Evolutionary conservation across 2,329 filamentous ascomycete species (phyloP).

Genomic region (Cladophialophora yegresii): DNA sequence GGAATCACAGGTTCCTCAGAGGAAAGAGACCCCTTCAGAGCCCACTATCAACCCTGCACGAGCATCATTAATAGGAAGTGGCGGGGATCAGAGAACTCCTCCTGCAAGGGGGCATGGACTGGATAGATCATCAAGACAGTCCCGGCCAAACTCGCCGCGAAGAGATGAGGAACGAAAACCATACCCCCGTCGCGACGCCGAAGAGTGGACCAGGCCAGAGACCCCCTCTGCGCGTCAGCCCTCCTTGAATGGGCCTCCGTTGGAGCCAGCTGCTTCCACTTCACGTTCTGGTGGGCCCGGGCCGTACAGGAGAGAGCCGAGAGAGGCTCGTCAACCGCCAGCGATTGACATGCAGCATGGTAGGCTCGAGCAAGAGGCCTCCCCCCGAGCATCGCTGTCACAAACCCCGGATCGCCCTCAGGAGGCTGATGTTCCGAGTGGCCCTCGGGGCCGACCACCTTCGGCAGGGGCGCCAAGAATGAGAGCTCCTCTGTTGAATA

Average conservation of each 20-base stretch:
- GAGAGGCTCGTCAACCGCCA: constrained; percentile 26
- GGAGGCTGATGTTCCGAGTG: constrained; percentile 54
- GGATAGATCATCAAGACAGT: constrained; percentile 28
- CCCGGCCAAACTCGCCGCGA: constrained; percentile 35
- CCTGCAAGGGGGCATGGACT: constrained; percentile 23
- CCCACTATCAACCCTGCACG: constrained; percentile 38
- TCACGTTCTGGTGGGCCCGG: constrained; percentile 16
- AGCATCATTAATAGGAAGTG: constrained; percentile 39
- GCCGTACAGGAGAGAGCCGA: constrained; percentile 23
- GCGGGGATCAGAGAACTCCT: constrained; percentile 26
- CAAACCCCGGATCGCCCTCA: constrained; percentile 50
- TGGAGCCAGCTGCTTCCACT: constrained; percentile 11
- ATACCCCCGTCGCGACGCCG: constrained; percentile 28
- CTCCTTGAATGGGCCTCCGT: constrained; percentile 4
- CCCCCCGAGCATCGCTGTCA: constrained; percentile 36
- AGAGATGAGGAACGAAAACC: constrained; percentile 34
- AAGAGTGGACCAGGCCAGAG: constrained; percentile 30
- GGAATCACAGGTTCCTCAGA: constrained; percentile 25
- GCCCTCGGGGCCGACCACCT: constrained; percentile 49
- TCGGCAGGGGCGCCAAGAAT: constrained; percentile 33
- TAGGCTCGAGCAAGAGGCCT: constrained; percentile 47
- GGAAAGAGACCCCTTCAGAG: constrained; percentile 35
- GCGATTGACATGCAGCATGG: constrained; percentile 50
- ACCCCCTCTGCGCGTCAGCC: constrained; percentile 10
- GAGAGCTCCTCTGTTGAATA: constrained; percentile 28